phyloP scores from a whole-genome alignment of 257 asterid genomes.

The Marsdenia floribunda region DNA sequence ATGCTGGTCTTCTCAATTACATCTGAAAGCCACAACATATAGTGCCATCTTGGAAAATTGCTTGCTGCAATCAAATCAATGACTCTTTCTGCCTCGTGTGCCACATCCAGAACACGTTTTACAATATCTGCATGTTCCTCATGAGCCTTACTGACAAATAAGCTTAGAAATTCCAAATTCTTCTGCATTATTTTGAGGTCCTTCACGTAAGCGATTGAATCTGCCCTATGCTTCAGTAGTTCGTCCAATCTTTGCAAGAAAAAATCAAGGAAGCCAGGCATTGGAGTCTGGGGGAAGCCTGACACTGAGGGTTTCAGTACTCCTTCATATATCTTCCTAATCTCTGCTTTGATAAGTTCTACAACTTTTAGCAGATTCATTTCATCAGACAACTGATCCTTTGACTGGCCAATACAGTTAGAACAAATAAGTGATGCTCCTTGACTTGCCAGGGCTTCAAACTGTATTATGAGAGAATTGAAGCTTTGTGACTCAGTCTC shows the following conservation, averaged over 20 bases:
- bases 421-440: background rate
- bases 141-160: background rate
- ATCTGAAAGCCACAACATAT: constrained; percentile 10
- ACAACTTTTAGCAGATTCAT: background rate
- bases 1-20: background rate
- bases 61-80: too few species aligned
- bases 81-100: background rate
- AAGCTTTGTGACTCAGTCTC: background rate
- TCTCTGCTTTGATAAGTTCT: background rate
- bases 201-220: too few species aligned
- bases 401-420: background rate
- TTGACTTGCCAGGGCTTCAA: background rate
- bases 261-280: background rate
- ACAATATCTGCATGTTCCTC: background rate
- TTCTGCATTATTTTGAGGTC: background rate
- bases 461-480: background rate
- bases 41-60: background rate
- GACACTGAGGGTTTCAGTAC: background rate
- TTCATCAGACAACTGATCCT: background rate
- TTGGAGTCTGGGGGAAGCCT: background rate
- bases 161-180: background rate
- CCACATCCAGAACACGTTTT: background rate
- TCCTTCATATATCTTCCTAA: too few species aligned
- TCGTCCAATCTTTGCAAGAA: background rate
- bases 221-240: too few species aligned